Conservation (phyloP, 176 grass and related monocot genomes). For the Eragrostis curvula region DNA sequence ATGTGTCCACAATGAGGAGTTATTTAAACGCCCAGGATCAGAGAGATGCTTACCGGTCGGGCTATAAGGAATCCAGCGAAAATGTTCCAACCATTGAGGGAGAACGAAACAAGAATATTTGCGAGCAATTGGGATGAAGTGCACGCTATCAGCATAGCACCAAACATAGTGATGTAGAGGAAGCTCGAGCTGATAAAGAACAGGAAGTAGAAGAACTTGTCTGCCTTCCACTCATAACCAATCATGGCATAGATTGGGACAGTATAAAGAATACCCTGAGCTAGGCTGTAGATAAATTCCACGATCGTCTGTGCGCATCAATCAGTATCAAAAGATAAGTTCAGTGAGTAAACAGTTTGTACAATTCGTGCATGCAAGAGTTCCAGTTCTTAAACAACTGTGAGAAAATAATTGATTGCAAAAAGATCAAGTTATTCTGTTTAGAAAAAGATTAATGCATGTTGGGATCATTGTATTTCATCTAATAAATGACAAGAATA, state of each 20-base stretch:
- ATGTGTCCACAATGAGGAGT: background rate
- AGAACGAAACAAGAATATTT: conserved; percentile 61
- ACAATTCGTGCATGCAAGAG: background rate
- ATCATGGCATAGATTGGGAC: conserved; percentile 77
- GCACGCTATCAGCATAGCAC: conserved; percentile 72
- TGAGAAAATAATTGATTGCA: background rate
- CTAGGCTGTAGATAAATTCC: conserved; percentile 73
- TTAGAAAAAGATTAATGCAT: background rate
- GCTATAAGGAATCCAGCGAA: conserved; percentile 76
- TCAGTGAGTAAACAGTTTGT: background rate
- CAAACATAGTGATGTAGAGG: conserved; percentile 72
- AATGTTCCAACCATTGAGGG: conserved; percentile 70
- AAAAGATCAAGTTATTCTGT: background rate
- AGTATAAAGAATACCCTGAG: conserved; percentile 68
- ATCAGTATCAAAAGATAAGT: conserved; percentile 10
- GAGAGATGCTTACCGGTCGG: conserved; percentile 45
- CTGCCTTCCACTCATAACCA: conserved; percentile 64
- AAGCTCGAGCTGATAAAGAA: conserved; percentile 77
- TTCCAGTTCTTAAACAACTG: background rate
- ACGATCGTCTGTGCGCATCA: conserved; percentile 50
- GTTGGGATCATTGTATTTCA: background rate
- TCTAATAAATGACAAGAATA: conserved; percentile 3
- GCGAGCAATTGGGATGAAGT: conserved; percentile 68
- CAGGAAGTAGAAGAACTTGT: conserved; percentile 79
- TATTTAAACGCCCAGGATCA: background rate